These are phyloP conservation scores for Botrytis aclada DNA, from an alignment of 2,329 filamentous ascomycete genomes.

Conservation along the genomic window DNA sequence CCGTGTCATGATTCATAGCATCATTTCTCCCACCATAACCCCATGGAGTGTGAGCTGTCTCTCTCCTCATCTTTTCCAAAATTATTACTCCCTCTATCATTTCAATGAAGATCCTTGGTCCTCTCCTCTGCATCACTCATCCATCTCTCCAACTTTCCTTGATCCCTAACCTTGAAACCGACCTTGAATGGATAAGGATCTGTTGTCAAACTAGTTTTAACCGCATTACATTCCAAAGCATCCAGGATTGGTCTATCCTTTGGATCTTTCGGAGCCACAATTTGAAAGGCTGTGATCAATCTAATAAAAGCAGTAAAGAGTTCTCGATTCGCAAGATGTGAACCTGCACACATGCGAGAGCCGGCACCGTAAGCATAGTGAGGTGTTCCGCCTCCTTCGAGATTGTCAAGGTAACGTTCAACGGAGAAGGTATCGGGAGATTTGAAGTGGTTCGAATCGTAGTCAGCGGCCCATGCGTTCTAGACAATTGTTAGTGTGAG, in stretches of 20 bases:
- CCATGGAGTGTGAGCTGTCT: too few species aligned
- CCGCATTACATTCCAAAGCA: slow-evolving; percentile 54
- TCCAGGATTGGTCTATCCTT: slow-evolving; percentile 53
- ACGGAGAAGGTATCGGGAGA: slow-evolving; percentile 62
- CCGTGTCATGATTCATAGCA: not conserved
- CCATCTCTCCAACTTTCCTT: slow-evolving; percentile 48
- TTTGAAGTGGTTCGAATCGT: slow-evolving; percentile 67
- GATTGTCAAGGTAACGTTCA: slow-evolving; percentile 62
- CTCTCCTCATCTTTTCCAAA: not conserved
- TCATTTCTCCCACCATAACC: not conserved
- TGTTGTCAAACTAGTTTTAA: slow-evolving; percentile 56
- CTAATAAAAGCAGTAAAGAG: slow-evolving; percentile 59
- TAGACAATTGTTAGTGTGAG: slow-evolving; percentile 34
- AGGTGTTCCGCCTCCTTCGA: slow-evolving; percentile 50
- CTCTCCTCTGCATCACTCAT: slow-evolving; percentile 44
- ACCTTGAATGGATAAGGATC: slow-evolving; percentile 63
- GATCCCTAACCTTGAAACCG: slow-evolving; percentile 50
- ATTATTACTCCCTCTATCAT: not conserved
- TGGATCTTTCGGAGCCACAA: slow-evolving; percentile 46
- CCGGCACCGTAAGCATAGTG: slow-evolving; percentile 64
- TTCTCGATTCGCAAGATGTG: slow-evolving; percentile 61
- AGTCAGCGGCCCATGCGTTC: slow-evolving; percentile 73
- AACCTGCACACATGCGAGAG: slow-evolving; percentile 61
- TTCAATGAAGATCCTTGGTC: slow-evolving; percentile 25
- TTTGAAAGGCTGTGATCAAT: slow-evolving; percentile 56